phyloP scores from a whole-genome alignment of 495 filamentous ascomycete species.

The Aspergillus nidulans region DNA sequence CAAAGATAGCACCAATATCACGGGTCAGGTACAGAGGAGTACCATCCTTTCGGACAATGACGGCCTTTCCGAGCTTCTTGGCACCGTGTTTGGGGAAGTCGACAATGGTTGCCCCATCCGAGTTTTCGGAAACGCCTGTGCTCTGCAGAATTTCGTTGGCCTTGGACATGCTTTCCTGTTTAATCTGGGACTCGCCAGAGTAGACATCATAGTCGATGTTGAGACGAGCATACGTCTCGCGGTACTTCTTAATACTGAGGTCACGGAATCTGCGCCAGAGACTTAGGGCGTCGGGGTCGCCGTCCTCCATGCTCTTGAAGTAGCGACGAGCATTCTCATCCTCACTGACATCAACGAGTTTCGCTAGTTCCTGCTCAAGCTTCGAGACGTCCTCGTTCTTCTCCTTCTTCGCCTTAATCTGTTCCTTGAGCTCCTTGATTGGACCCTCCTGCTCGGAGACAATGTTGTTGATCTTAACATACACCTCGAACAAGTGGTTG shows the following conservation, averaged over 20 bases:
- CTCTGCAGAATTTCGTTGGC: conserved; percentile 61
- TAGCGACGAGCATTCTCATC: conserved; percentile 69
- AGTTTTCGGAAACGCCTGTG: conserved; percentile 69
- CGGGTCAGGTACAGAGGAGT: conserved; percentile 67
- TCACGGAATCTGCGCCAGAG: conserved; percentile 87
- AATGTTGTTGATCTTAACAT: conserved; percentile 58
- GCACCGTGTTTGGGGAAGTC: conserved; percentile 73
- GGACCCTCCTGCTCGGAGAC: conserved; percentile 48
- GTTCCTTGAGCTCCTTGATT: conserved; percentile 54
- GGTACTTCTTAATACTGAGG: conserved; percentile 81
- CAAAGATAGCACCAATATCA: conserved; percentile 63
- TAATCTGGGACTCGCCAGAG: conserved; percentile 89
- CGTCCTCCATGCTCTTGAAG: conserved; percentile 89
- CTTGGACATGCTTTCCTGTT: conserved; percentile 71
- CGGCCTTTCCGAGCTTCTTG: conserved; percentile 64
- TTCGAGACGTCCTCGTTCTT: conserved; percentile 43
- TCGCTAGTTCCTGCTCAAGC: conserved; percentile 47
- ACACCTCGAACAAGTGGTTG: conserved; percentile 65
- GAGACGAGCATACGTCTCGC: conserved; percentile 72
- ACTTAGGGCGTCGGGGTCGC: conserved; percentile 68
- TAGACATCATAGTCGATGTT: conserved; percentile 96
- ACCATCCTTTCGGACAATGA: conserved; percentile 65
- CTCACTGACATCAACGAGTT: conserved; percentile 51
- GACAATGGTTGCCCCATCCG: conserved; percentile 83
- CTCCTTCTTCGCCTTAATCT: conserved; percentile 50